Conservation (phyloP, 495 filamentous ascomycete genomes). For the Neurospora hispaniola region DNA sequence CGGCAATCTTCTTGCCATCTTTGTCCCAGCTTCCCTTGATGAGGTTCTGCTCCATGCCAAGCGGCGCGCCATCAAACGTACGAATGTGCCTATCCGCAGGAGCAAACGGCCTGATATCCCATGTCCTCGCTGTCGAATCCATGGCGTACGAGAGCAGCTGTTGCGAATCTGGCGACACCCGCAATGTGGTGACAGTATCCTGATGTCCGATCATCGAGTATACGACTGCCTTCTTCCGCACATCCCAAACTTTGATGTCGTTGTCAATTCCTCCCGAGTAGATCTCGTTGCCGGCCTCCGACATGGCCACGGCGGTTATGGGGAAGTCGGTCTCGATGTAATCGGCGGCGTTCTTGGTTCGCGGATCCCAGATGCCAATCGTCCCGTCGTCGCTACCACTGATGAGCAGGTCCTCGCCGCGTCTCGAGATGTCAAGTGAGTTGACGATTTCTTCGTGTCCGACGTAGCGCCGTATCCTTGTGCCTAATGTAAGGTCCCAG, state of each 20-base stretch:
- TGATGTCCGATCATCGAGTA: constrained; percentile 84
- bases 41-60: constrained; percentile 85
- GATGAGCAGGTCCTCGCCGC: constrained; percentile 81
- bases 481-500: constrained; percentile 85
- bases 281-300: constrained; percentile 90
- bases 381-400: constrained; percentile 88
- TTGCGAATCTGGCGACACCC: constrained; percentile 85
- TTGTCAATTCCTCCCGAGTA: constrained; percentile 95
- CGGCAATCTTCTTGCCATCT: constrained; percentile 76
- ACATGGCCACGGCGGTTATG: constrained; percentile 79
- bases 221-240: constrained; percentile 77
- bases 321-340: constrained; percentile 89
- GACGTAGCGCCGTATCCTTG: constrained; percentile 78
- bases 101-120: constrained; percentile 94
- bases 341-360: constrained; percentile 79
- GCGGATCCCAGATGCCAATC: constrained; percentile 93
- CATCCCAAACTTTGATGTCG: constrained; percentile 93
- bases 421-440: constrained; percentile 70
- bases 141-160: constrained; percentile 84
- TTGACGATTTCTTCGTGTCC: constrained; percentile 95
- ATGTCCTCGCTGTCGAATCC: constrained; percentile 86
- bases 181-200: constrained; percentile 84
- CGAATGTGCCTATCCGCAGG: constrained; percentile 71
- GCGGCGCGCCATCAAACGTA: constrained; percentile 79
- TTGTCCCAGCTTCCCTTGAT: constrained; percentile 84